These are phyloP conservation scores for Scheffersomyces quercinus DNA, from an alignment of 1,139 yeast species.

Conservation along the genomic window DNA sequence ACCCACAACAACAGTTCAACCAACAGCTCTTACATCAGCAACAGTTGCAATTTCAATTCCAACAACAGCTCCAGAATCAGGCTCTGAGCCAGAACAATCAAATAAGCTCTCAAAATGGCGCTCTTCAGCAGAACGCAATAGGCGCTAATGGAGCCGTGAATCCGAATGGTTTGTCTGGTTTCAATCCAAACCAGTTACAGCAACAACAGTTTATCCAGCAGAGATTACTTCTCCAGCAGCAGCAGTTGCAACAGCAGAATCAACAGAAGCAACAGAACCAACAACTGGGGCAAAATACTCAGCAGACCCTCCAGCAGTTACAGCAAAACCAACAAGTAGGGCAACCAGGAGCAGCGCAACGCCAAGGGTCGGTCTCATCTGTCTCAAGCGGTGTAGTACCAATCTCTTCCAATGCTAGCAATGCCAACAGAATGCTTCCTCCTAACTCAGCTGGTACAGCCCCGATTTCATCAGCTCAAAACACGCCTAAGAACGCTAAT, in stretches of 20 bases:
- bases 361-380: neutral
- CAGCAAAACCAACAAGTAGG: conserved; percentile 13
- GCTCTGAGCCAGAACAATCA: no score
- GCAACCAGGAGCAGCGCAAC: conserved; percentile 6
- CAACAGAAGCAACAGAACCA: conserved; percentile 13
- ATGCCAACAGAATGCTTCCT: neutral
- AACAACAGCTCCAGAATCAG: conserved; percentile 4
- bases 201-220: conserved; percentile 7
- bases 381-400: neutral
- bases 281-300: conserved; percentile 6
- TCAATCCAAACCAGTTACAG: conserved; percentile 4
- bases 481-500: conserved; percentile 7
- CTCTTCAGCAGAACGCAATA: conserved; percentile 4
- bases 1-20: conserved; percentile 2
- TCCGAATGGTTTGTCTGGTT: no score
- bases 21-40: conserved; percentile 4
- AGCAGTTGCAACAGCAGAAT: conserved; percentile 9
- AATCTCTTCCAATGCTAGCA: neutral
- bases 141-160: conserved; percentile 8
- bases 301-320: conserved; percentile 2
- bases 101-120: no score
- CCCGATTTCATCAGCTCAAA: conserved; percentile 11
- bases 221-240: conserved; percentile 12
- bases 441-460: conserved; percentile 1
- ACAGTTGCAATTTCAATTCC: conserved; percentile 2